Evolutionary conservation across 441 rosid species (phyloP), one percentile per base, ranked within the genome.

Genomic region (Gossypium gossypioides): DNA sequence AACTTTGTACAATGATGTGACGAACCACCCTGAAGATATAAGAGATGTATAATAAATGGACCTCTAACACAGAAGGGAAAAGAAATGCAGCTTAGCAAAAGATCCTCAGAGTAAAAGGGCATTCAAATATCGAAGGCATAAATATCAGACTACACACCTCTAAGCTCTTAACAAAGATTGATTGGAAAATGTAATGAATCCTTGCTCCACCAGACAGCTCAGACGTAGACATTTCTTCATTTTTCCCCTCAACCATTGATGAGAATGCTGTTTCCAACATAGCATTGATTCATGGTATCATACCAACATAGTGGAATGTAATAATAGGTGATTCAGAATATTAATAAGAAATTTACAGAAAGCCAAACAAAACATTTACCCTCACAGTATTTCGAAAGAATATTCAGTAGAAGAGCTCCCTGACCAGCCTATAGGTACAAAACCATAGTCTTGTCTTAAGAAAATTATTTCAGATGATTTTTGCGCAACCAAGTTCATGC

Each of bases 121-220:
- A 52, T 29, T 27, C 15, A 50, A 69, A 29, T 27, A 56, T 22
- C 48, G n/a, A 55, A 68, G 48, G 24, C 62, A 32, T 12, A 69
- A 10, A 55, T 21, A 68, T 50, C 52, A 18, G 22, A 10, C 61
- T 59, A 19, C 83, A 57, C 52, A 93, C 96, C 96, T 91, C 96
- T 78, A 92, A 81, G 72, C 91, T 88, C 80, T 89, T 89, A 67
- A 92, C 96, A 76, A 89, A 92, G 67, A 92, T 89, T 58, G 88
- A 84, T 69, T 92, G 98, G 75, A 92, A 90, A 65, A 92, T 87
- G 75, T 91, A 91, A 71, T 88, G 95, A 65, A 92, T 89, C 71
- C 96, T 85, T 74, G 98, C 98, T 78, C 96, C 98, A 61, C 98
- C 98, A 29, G 92, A 86, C 50, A 92, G 87, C 88, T 90, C 95